Conservation (phyloP, 1,284 basidiomycete species). For the Athelia psychrophila region DNA sequence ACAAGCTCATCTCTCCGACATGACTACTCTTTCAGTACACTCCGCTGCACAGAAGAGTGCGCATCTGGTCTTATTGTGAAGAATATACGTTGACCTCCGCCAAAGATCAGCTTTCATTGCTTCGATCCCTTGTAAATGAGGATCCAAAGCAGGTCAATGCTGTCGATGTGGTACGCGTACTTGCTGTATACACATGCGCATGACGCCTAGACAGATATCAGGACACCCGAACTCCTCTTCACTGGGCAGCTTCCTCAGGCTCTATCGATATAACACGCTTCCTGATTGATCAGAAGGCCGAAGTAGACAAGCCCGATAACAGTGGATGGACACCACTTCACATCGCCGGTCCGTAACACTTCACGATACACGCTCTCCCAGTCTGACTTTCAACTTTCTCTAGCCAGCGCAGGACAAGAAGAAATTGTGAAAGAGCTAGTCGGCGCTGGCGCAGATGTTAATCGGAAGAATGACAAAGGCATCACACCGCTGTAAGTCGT, state of each 20-base stretch:
- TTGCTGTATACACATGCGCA: constrained; percentile 3
- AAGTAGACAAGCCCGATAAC: constrained; percentile 70
- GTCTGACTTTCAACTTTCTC: constrained; percentile 8
- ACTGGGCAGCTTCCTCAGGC: constrained; percentile 84
- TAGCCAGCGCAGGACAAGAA: constrained; percentile 81
- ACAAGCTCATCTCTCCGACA: background rate
- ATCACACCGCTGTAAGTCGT: constrained; percentile 77
- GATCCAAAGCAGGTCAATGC: constrained; percentile 67
- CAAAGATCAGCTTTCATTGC: constrained; percentile 75
- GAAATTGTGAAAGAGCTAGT: constrained; percentile 79
- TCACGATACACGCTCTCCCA: constrained; percentile 2
- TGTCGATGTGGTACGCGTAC: constrained; percentile 57
- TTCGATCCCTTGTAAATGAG: constrained; percentile 68
- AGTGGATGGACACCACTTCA: constrained; percentile 88
- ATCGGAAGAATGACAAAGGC: constrained; percentile 82
- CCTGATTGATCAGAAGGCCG: constrained; percentile 69
- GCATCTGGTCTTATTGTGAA: constrained; percentile 12
- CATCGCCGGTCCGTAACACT: constrained; percentile 64
- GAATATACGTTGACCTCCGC: background rate
- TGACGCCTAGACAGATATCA: constrained; percentile 28
- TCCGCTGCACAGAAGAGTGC: constrained; percentile 66
- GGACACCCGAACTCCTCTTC: constrained; percentile 88
- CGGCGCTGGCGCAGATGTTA: constrained; percentile 83
- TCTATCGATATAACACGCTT: constrained; percentile 70
- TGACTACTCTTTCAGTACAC: constrained; percentile 39